phyloP scores from a whole-genome alignment of 169 alveolate species.

The Plasmodium ovale region DNA sequence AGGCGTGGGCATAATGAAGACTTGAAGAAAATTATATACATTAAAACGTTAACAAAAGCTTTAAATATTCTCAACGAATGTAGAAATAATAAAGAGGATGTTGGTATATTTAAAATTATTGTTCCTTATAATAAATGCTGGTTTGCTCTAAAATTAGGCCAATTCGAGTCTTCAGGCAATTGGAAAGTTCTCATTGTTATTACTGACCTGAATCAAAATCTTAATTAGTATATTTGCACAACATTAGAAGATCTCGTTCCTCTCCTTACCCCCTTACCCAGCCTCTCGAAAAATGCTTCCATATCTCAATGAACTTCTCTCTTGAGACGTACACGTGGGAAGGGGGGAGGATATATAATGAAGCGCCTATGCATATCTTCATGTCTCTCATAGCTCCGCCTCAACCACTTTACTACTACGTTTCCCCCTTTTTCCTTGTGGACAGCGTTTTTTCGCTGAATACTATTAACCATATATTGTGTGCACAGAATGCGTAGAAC shows the following conservation, averaged over 20 bases:
- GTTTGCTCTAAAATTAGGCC: constrained; percentile 74
- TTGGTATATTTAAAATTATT: constrained; percentile 64
- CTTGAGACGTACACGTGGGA: no score
- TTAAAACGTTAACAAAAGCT: constrained; percentile 67
- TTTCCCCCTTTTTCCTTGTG: no score
- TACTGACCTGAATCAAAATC: constrained; percentile 39
- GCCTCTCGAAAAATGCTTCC: no score
- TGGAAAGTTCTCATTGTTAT: constrained; percentile 66
- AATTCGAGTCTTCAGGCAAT: constrained; percentile 70
- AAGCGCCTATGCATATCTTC: no score
- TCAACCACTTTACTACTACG: no score
- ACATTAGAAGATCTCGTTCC: neutral
- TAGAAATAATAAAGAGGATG: constrained; percentile 75
- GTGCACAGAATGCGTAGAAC: no score
- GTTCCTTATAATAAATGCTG: constrained; percentile 69
- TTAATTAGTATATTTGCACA: neutral
- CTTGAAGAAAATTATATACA: constrained; percentile 52
- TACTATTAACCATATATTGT: no score
- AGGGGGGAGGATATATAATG: no score
- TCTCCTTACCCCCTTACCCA: neutral
- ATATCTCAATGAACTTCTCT: no score
- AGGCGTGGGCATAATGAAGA: neutral
- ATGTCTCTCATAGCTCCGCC: no score
- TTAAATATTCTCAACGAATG: constrained; percentile 70
- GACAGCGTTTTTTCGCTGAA: no score